These are phyloP conservation scores for Yamadazyma kitorensis DNA, from an alignment of 805 yeast genomes.

Conservation along the genomic window DNA sequence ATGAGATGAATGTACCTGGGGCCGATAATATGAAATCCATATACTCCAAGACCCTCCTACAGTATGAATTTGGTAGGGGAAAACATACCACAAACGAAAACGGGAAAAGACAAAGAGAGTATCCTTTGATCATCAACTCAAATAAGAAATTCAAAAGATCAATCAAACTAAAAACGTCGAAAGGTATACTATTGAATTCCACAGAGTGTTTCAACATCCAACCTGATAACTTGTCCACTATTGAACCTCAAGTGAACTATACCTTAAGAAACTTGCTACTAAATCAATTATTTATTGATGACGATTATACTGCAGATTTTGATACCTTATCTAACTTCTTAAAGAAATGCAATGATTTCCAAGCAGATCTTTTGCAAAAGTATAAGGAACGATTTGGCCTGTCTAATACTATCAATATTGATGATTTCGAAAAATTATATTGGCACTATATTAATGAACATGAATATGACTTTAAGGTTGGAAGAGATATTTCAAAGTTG, in stretches of 20 bases:
- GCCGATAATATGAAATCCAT: too few relatives aligned
- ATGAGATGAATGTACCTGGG: too few relatives aligned
- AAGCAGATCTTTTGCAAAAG: background rate
- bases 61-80: too few relatives aligned
- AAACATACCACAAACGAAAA: too few relatives aligned
- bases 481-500: constrained; percentile 1
- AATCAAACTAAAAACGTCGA: constrained; percentile 41
- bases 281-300: constrained; percentile 7
- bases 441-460: constrained; percentile 1
- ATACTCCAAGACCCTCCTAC: too few relatives aligned
- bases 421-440: background rate
- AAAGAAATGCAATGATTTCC: constrained; percentile 1
- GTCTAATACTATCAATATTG: background rate
- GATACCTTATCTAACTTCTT: background rate
- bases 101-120: constrained; percentile 5
- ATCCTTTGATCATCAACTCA: constrained; percentile 46
- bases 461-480: constrained; percentile 1
- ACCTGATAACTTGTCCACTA: background rate
- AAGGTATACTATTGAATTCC: constrained; percentile 48
- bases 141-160: constrained; percentile 45
- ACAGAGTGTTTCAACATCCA: background rate
- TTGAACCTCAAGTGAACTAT: constrained; percentile 38
- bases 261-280: constrained; percentile 13
- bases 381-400: background rate
- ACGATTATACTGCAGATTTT: background rate